Evolutionary conservation across 2,329 filamentous ascomycete species (phyloP).

Genomic region (Sporothrix phasma): DNA sequence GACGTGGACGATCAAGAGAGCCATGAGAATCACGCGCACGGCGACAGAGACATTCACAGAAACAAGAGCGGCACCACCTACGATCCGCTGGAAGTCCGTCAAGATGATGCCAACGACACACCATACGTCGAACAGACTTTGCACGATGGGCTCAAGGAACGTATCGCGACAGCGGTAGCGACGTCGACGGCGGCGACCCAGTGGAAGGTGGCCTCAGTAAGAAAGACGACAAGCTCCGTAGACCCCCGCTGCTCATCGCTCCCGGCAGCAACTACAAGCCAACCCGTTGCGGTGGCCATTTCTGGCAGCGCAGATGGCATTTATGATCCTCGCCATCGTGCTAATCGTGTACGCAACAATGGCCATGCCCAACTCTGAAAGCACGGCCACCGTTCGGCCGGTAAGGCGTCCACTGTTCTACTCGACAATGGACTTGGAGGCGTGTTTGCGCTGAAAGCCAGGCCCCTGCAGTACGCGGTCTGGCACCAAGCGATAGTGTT

Average conservation of each 20-base stretch:
- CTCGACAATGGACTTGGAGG: neutral
- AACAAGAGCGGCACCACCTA: neutral
- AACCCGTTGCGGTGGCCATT: constrained; percentile 28
- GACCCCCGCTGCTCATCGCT: neutral
- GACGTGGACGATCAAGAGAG: constrained; percentile 21
- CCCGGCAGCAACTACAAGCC: constrained; percentile 26
- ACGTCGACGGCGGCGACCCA: neutral
- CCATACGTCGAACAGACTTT: neutral
- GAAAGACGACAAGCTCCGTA: constrained; percentile 8
- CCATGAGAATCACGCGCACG: neutral
- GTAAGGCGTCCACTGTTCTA: neutral
- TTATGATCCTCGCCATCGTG: constrained; percentile 23
- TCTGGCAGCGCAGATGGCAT: constrained; percentile 21
- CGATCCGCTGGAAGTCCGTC: neutral
- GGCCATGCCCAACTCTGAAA: constrained; percentile 26
- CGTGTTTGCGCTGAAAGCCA: neutral
- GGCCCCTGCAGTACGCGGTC: neutral
- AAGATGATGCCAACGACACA: neutral
- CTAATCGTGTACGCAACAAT: constrained; percentile 24
- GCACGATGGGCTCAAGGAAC: neutral
- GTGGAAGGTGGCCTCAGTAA: constrained; percentile 21
- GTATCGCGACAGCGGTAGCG: neutral
- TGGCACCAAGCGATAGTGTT: neutral
- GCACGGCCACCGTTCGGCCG: constrained; percentile 20
- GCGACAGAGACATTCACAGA: neutral